Evolutionary conservation across 495 filamentous ascomycete species (phyloP), one percentile per base, ranked within the genome.

Genomic region (Clohesyomyces aquaticus): DNA sequence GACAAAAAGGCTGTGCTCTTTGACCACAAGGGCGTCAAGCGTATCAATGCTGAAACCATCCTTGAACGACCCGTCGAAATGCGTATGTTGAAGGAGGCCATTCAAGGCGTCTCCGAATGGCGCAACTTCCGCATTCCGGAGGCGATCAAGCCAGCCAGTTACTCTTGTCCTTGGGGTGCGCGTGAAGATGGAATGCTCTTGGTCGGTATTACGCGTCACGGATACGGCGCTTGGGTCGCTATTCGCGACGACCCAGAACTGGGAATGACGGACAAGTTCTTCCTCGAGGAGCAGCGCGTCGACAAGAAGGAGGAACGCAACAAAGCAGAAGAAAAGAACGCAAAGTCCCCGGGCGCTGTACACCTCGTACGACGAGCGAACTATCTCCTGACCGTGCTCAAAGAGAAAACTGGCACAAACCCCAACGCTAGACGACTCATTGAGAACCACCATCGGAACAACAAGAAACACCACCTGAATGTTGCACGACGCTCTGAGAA

Each of bases 111-210:
- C 4, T 43, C 84, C 16, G 88, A 93, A 63, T 86, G 84, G 69
- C 81, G 76, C 60, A 89, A 80, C 38, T 99, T 98, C 77, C 88
- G 91, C 18, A 83, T 99, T 27, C 87, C 91, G 3, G 92, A 97
- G 73, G 94, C 94, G 2, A 89, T 88, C 0, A 99, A 98, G 69
- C 81, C 88, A 12, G 90, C 93, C 1, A 82, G 83, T 32, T 99
- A 97, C 72, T 87, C 85, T 41, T 96, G 91, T 48, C 42, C 66
- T 69, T 99, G 94, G 94, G 91, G 91, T 52, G 83, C 92, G 3
- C 84, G 87, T 47, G 95, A 99, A 77, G 94, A 99, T 71, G 94
- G 90, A 29, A 99, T 99, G 94, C 86, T 99, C 46, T 89, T 91
- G 58, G 85, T 97, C 27, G 94, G 94, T 54, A 96, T 99, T 66